Evolutionary conservation across 345 rosid species (phyloP), one percentile per base, ranked within the genome.

Genomic region (Psidium friedrichsthalianum): DNA sequence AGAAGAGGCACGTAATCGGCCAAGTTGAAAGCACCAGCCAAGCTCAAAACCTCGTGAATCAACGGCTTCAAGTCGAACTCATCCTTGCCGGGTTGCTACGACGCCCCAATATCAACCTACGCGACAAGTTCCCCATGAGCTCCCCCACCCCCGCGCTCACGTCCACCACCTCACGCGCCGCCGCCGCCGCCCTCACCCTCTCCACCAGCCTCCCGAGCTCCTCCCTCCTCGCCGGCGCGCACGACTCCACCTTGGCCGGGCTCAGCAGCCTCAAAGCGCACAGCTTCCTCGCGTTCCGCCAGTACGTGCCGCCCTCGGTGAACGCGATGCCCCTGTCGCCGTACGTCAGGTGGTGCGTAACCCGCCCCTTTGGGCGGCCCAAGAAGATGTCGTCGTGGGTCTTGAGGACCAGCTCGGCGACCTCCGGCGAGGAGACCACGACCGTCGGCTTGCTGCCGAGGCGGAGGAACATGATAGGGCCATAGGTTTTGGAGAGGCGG

Each of bases 391-490:
- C 87, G 57, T 90, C 95, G 14, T 90, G 89, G 42, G 44, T 84
- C 69, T 89, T 92, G 49, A 91, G 87, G 51, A 88, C 89, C 80
- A 90, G 85, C 29, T 85, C 89, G 36, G 95, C 94, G 3, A 88
- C 87, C 59, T 89, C 91, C 52, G 87, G 88, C 0, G 94, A 90
- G 8, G 93, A 89, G 85, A 93, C 87, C 25, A 93, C 85, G 6
- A 91, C 87, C 5, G 90, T 82, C 14, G 92, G 93, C 4, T 87
- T 86, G 15, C 51, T 85, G 24, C 96, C 94, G 5, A 90, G 87
- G 16, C 86, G 89, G 55, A 93, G 86, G 57, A 85, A 88, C 91
- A 94, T 83, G 84, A 92, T 89, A 1, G 91, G 92, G 21, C 94
- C 95, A 12, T 89, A 87, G 74, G 87, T 87, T 56, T 74, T 56